Conservation (phyloP, 306 rosid species). For the Cucurbita moschata region DNA sequence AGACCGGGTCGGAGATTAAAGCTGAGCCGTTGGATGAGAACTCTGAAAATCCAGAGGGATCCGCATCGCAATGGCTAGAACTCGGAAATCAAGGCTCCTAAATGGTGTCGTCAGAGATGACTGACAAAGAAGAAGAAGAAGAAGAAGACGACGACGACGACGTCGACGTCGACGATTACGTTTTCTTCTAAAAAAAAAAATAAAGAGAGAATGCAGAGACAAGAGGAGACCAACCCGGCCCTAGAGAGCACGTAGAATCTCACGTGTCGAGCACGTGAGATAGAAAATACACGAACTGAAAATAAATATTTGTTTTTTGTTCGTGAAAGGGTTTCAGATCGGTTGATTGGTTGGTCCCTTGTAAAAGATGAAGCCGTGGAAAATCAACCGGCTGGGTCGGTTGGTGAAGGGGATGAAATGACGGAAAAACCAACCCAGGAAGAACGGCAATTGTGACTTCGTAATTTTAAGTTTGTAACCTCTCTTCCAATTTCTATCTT, state of each 20-base stretch:
- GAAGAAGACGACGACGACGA: too few relatives aligned
- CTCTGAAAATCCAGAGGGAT: conserved; percentile 30
- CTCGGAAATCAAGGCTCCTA: conserved; percentile 26
- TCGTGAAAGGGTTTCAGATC: not conserved
- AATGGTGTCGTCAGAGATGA: not conserved
- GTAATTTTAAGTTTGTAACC: not conserved
- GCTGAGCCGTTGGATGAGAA: conserved; percentile 49
- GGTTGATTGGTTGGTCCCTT: not conserved
- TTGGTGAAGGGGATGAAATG: not conserved
- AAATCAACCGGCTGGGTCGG: not conserved
- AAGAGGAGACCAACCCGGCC: not conserved
- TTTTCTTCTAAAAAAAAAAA: not conserved
- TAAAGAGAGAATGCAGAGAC: not conserved
- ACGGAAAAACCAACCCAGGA: not conserved
- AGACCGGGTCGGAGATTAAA: conserved; percentile 17
- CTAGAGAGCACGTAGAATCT: not conserved
- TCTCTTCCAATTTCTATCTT: not conserved
- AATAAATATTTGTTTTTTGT: not conserved
- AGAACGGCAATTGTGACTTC: not conserved
- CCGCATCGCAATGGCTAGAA: conserved; percentile 34
- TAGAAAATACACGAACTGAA: not conserved
- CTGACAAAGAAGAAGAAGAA: not conserved
- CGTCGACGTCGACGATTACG: not conserved
- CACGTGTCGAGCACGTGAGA: not conserved
- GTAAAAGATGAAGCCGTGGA: not conserved